Evolutionary conservation across 768 basidiomycete genomes (phyloP).

Genomic region (Candolleomyces aberdarensis): DNA sequence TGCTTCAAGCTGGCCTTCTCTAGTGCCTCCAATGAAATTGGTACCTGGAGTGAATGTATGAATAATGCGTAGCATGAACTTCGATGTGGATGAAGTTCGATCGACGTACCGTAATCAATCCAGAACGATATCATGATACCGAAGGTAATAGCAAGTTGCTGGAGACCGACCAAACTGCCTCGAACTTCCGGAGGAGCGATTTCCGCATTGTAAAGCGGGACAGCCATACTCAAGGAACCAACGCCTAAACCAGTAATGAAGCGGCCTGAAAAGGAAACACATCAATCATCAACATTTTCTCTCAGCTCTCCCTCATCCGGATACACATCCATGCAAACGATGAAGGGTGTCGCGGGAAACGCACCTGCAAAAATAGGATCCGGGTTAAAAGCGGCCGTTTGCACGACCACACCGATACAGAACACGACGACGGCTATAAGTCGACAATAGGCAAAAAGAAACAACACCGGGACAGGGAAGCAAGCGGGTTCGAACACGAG

Average conservation of each 20-base stretch:
- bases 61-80: constrained; percentile 36
- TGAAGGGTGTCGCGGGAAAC: neutral
- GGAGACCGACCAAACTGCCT: constrained; percentile 76
- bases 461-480: neutral
- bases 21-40: constrained; percentile 70
- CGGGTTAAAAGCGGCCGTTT: constrained; percentile 54
- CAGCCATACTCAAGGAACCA: constrained; percentile 79
- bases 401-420: constrained; percentile 72
- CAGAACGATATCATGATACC: constrained; percentile 68
- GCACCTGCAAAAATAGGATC: constrained; percentile 64
- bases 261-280: constrained; percentile 37
- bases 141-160: constrained; percentile 80
- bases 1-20: constrained; percentile 53
- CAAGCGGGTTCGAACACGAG: neutral
- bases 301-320: no score
- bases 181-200: constrained; percentile 80
- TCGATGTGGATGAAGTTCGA: constrained; percentile 28
- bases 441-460: neutral
- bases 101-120: constrained; percentile 44
- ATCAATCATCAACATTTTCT: neutral
- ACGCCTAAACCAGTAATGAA: constrained; percentile 81
- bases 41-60: constrained; percentile 32
- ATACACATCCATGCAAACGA: neutral
- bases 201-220: constrained; percentile 73
- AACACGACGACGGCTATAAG: constrained; percentile 53